Percentiles rank a stretch among this genome's conserved stretches.
These are phyloP conservation scores for Trebouxia sp. DNA, from an alignment of 139 green algal species.

Conservation along the genomic window DNA sequence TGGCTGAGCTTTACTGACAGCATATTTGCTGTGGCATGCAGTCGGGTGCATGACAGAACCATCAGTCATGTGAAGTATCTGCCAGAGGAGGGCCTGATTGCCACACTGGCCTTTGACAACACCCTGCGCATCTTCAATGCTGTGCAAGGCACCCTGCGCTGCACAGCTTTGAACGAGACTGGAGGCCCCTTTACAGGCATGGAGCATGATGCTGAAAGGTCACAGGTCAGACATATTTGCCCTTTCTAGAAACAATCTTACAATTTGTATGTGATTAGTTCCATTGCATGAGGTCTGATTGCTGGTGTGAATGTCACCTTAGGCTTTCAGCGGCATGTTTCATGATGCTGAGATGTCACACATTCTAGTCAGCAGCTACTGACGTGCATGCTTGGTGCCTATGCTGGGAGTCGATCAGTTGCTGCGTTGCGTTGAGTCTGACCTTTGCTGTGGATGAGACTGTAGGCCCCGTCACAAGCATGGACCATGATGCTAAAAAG, in stretches of 20 bases:
- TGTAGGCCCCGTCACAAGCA: too few relatives aligned
- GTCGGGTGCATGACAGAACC: conserved; percentile 25
- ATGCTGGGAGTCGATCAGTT: too few relatives aligned
- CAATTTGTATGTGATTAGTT: too few relatives aligned
- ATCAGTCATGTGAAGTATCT: conserved; percentile 22
- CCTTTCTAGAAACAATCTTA: neutral
- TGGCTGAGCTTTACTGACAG: neutral
- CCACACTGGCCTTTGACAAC: conserved; percentile 63
- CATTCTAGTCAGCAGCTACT: too few relatives aligned
- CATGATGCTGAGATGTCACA: too few relatives aligned
- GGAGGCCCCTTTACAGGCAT: conserved; percentile 57
- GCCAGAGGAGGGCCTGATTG: conserved; percentile 42
- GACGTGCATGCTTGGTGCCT: too few relatives aligned
- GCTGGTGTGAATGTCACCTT: too few relatives aligned
- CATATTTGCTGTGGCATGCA: conserved; percentile 20
- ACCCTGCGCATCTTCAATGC: conserved; percentile 52
- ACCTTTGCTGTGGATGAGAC: too few relatives aligned
- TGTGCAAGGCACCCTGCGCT: neutral
- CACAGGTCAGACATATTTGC: conserved; percentile 8
- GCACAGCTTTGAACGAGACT: conserved; percentile 53
- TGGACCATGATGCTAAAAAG: too few relatives aligned
- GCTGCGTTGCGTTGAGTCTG: too few relatives aligned
- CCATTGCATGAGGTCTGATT: too few relatives aligned
- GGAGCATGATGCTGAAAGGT: conserved; percentile 43
- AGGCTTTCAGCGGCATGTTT: too few relatives aligned